These are phyloP conservation scores for Penicillium verhagenii DNA, from an alignment of 495 filamentous ascomycete species.

Conservation along the genomic window DNA sequence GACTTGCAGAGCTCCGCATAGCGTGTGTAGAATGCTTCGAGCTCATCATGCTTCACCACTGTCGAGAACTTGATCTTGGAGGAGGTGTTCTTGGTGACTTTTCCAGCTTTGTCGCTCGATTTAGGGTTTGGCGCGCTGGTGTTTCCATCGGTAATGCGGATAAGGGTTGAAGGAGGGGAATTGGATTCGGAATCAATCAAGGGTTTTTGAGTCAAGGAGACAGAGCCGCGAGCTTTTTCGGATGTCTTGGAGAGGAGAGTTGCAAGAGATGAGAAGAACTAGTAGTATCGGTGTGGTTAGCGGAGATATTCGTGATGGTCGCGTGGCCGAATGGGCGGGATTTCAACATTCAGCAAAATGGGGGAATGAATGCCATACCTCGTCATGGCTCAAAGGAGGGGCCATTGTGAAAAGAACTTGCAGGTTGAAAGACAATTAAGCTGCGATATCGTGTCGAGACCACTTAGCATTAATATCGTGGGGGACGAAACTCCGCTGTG, in stretches of 20 bases:
- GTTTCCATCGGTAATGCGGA: slow-evolving; percentile 78
- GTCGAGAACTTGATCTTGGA: slow-evolving; percentile 73
- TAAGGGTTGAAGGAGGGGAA: slow-evolving; percentile 61
- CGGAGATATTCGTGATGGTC: slow-evolving; percentile 11
- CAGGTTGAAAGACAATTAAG: slow-evolving; percentile 10
- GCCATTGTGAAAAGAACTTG: slow-evolving; percentile 43
- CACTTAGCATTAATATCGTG: slow-evolving; percentile 13
- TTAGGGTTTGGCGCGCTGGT: slow-evolving; percentile 44
- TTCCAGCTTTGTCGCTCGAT: slow-evolving; percentile 14
- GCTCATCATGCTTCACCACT: slow-evolving; percentile 67
- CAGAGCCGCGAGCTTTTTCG: slow-evolving; percentile 67
- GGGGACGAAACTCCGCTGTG: slow-evolving; percentile 30
- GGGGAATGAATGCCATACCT: slow-evolving; percentile 49
- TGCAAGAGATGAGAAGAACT: slow-evolving; percentile 86
- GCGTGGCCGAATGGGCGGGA: slow-evolving; percentile 11
- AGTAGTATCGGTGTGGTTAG: slow-evolving; percentile 13
- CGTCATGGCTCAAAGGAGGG: slow-evolving; percentile 66
- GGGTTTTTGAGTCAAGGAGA: slow-evolving; percentile 83
- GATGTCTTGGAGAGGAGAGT: slow-evolving; percentile 70
- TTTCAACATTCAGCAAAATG: neutral
- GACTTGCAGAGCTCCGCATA: slow-evolving; percentile 93
- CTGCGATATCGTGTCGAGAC: neutral
- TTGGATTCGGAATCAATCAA: slow-evolving; percentile 22
- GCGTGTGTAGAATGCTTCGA: slow-evolving; percentile 76
- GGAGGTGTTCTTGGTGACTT: slow-evolving; percentile 31